Conservation (phyloP, 78 protist species). For the Cavenderia fasciculata region DNA sequence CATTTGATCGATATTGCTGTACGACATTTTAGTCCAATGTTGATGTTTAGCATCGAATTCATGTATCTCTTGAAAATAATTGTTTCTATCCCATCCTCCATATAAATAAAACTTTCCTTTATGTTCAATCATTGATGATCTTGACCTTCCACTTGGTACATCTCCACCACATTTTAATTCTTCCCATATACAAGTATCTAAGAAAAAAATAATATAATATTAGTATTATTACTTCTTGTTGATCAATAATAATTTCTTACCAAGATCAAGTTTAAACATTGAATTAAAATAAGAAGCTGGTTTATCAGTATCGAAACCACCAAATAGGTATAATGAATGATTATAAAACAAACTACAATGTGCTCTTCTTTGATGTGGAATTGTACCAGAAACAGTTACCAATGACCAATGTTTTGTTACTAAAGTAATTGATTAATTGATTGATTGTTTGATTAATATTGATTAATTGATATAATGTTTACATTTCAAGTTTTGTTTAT, state of each 20-base stretch:
- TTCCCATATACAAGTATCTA: neutral
- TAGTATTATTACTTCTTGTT: no score
- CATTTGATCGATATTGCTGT: neutral
- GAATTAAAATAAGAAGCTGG: neutral
- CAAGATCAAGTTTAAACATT: neutral
- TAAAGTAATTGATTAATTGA: neutral
- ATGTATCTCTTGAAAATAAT: constrained; percentile 1
- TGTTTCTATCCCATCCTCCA: constrained; percentile 10
- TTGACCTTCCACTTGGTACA: constrained; percentile 3
- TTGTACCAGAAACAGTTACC: neutral
- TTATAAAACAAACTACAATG: neutral
- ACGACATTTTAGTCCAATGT: neutral
- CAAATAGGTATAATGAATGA: neutral
- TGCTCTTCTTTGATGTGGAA: constrained; percentile 1
- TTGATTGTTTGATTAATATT: neutral
- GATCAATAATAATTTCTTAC: no score
- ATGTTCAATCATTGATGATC: neutral
- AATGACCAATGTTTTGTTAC: neutral
- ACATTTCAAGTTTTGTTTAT: no score
- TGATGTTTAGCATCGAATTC: neutral
- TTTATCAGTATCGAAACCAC: constrained; percentile 7
- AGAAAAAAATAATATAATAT: no score
- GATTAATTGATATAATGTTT: no score
- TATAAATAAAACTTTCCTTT: neutral
- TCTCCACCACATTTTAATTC: neutral